Evolutionary conservation across 352 stramenopile species (phyloP).

Genomic region (Plasmopara viticola): DNA sequence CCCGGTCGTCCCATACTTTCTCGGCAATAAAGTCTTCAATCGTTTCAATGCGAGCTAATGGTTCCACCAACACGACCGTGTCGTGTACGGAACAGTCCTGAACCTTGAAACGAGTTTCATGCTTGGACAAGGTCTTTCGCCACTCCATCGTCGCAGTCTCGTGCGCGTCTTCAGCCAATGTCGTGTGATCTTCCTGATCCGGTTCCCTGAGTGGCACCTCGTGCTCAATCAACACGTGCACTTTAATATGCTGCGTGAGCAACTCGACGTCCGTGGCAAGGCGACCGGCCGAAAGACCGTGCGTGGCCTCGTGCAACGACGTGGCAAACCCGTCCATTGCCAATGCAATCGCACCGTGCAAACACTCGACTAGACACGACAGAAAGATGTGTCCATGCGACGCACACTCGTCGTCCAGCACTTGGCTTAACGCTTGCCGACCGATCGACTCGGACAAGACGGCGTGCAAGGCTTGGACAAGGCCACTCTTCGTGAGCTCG

Average conservation of each 20-base stretch:
- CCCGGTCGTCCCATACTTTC: slow-evolving; percentile 27
- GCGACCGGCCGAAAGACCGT: slow-evolving; percentile 24
- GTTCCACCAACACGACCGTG: slow-evolving; percentile 69
- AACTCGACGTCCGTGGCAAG: slow-evolving; percentile 51
- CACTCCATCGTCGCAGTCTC: slow-evolving; percentile 7
- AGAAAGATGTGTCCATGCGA: slow-evolving; percentile 14
- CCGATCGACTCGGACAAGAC: slow-evolving; percentile 25
- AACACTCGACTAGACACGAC: slow-evolving; percentile 26
- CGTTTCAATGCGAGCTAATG: slow-evolving; percentile 65
- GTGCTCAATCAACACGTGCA: slow-evolving; percentile 59
- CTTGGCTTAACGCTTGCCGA: slow-evolving; percentile 29
- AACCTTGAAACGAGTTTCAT: slow-evolving; percentile 3
- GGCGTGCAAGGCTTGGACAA: slow-evolving; percentile 38
- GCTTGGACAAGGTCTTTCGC: not conserved
- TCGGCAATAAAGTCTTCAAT: slow-evolving; percentile 74
- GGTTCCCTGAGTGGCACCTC: slow-evolving; percentile 12
- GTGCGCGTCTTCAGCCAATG: slow-evolving; percentile 7
- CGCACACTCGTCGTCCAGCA: slow-evolving; percentile 15
- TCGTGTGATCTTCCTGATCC: slow-evolving; percentile 20
- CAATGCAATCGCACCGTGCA: slow-evolving; percentile 57
- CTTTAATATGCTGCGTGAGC: slow-evolving; percentile 67
- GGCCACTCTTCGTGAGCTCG: slow-evolving; percentile 51
- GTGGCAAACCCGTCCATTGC: slow-evolving; percentile 55
- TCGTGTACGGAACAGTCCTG: slow-evolving; percentile 41
- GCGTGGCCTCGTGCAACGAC: slow-evolving; percentile 8